Conservation (phyloP, 2,329 filamentous ascomycete species). For the Fusarium avenaceum region DNA sequence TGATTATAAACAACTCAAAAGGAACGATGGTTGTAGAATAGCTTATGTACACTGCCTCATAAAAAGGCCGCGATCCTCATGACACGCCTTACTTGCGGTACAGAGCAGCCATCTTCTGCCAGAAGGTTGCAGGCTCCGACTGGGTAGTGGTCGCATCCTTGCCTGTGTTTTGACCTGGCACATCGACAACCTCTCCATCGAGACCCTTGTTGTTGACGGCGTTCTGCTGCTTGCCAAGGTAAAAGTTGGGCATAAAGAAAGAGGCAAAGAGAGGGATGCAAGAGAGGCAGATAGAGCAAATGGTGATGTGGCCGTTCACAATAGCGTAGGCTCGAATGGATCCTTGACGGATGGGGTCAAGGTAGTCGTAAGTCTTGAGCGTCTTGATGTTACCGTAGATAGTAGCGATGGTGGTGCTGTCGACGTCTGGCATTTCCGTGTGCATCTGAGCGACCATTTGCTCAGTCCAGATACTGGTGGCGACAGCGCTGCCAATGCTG, state of each 20-base stretch:
- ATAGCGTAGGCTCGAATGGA: conserved; percentile 55
- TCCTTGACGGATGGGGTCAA: conserved; percentile 54
- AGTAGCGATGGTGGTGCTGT: conserved; percentile 42
- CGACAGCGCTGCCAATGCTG: conserved; percentile 56
- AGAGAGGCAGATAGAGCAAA: conserved; percentile 51
- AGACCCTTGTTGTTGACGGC: conserved; percentile 53
- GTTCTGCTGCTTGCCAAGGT: conserved; percentile 54
- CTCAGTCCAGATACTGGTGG: conserved; percentile 56
- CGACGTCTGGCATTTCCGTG: conserved; percentile 49
- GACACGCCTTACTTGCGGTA: conserved; percentile 13
- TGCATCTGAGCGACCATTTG: conserved; percentile 54
- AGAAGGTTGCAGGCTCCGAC: conserved; percentile 9
- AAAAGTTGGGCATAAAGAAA: conserved; percentile 59
- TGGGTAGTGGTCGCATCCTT: not conserved
- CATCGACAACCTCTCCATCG: conserved; percentile 48
- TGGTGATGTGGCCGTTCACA: conserved; percentile 54
- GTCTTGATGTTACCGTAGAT: conserved; percentile 55
- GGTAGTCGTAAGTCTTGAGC: conserved; percentile 51
- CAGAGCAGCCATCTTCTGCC: conserved; percentile 23
- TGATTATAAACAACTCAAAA: accelerated
- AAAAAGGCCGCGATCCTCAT: accelerated
- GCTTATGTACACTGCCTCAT: accelerated
- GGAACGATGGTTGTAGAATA: accelerated
- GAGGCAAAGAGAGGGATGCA: conserved; percentile 53
- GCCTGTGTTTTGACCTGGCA: conserved; percentile 32